A percentile compares a stretch with the other conserved stretches of the same genome.
Evolutionary conservation across 495 filamentous ascomycete species (phyloP).

Genomic region (Sphaerosporella brunnea): DNA sequence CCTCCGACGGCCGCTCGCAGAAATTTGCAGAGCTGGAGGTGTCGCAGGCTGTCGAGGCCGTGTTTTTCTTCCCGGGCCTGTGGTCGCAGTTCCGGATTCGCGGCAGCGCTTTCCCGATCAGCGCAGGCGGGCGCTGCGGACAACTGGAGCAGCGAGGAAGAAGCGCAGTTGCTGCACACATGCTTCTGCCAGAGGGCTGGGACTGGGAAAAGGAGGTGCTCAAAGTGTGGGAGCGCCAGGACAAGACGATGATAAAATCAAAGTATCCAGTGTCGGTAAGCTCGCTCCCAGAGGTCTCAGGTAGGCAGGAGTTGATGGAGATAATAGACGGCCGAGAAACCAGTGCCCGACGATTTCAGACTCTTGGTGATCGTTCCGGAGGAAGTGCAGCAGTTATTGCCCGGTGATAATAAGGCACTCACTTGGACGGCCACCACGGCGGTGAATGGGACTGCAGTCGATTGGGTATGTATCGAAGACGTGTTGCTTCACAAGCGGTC

Average conservation of each 20-base stretch:
- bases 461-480: slow-evolving; percentile 7
- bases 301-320: background rate
- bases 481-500: too few species aligned
- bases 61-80: slow-evolving; percentile 10
- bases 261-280: slow-evolving; percentile 1
- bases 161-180: slow-evolving; percentile 5
- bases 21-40: slow-evolving; percentile 8
- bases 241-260: slow-evolving; percentile 2
- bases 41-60: slow-evolving; percentile 5
- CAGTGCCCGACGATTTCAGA: slow-evolving; percentile 10
- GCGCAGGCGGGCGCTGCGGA: slow-evolving; percentile 1
- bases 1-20: background rate
- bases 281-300: background rate
- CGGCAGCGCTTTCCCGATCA: slow-evolving; percentile 4
- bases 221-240: slow-evolving; percentile 11
- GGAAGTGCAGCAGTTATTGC: background rate
- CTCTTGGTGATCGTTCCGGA: slow-evolving; percentile 11
- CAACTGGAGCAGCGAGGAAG: background rate
- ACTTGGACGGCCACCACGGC: background rate
- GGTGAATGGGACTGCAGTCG: background rate
- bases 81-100: slow-evolving; percentile 13
- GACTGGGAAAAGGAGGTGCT: slow-evolving; percentile 9
- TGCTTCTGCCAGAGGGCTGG: slow-evolving; percentile 5
- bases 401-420: background rate
- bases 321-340: background rate